Conservation (phyloP, 257 asterid species). For the Solanum paucissectum region DNA sequence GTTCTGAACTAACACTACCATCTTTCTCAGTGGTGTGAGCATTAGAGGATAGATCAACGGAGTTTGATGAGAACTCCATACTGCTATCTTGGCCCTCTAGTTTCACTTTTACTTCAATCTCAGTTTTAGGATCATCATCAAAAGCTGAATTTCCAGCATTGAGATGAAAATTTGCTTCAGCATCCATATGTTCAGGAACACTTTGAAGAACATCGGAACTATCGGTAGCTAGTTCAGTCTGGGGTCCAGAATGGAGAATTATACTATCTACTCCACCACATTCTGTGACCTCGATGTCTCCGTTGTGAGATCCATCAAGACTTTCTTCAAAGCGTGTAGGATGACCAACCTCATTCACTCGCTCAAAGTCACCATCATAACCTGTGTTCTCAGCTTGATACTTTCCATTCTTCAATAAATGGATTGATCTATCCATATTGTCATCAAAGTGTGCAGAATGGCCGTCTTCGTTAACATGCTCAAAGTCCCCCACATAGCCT, state of each 20-base stretch:
- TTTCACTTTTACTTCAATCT: constrained; percentile 10
- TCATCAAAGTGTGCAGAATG: background rate
- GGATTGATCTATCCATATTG: background rate
- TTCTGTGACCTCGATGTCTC: constrained; percentile 7
- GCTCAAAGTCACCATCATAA: constrained; percentile 20
- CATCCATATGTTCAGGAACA: constrained; percentile 8
- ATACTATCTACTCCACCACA: background rate
- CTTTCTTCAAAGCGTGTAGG: constrained; percentile 18
- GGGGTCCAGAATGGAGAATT: constrained; percentile 10
- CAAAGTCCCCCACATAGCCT: background rate
- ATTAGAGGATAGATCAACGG: background rate
- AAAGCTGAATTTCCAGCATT: constrained; percentile 6
- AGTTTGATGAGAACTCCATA: constrained; percentile 11
- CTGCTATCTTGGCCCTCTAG: constrained; percentile 1
- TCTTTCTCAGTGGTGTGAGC: constrained; percentile 13
- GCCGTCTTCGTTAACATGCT: background rate
- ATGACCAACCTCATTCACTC: constrained; percentile 6
- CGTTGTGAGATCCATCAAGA: constrained; percentile 8
- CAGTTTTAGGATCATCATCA: background rate
- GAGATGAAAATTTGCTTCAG: constrained; percentile 7
- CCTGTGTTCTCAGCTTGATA: constrained; percentile 21
- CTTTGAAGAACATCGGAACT: background rate
- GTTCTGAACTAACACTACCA: background rate
- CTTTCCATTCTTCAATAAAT: background rate
- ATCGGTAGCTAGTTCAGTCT: background rate